These are phyloP conservation scores for Aspergillus awamori DNA, from an alignment of 2,329 filamentous ascomycete species.

Conservation along the genomic window DNA sequence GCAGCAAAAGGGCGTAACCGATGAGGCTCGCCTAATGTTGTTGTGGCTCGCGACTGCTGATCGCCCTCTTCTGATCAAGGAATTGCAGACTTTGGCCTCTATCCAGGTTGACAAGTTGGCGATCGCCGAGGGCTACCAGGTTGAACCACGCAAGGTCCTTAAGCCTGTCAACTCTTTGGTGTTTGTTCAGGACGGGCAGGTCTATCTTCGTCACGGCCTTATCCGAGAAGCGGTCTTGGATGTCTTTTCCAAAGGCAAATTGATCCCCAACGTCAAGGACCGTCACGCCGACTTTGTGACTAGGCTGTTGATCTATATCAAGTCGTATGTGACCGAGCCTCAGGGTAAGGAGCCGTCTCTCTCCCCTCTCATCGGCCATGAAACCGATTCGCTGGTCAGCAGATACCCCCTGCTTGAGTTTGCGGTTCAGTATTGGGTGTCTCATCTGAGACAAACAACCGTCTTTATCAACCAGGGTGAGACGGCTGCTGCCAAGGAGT, in stretches of 20 bases:
- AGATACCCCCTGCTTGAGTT: constrained; percentile 51
- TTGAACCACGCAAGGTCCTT: constrained; percentile 31
- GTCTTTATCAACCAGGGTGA: constrained; percentile 40
- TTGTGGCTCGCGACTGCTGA: constrained; percentile 43
- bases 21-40: constrained; percentile 38
- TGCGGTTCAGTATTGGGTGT: constrained; percentile 51
- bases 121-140: constrained; percentile 26
- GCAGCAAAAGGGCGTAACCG: constrained; percentile 27
- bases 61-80: constrained; percentile 39
- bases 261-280: constrained; percentile 36
- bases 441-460: constrained; percentile 9
- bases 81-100: constrained; percentile 35
- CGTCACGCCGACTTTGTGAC: constrained; percentile 37
- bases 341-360: constrained; percentile 34
- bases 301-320: constrained; percentile 41
- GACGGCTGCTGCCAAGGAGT: constrained; percentile 45
- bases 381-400: constrained; percentile 31
- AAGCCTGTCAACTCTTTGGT: constrained; percentile 38
- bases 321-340: constrained; percentile 30
- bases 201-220: constrained; percentile 41
- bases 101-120: constrained; percentile 36
- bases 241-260: constrained; percentile 34
- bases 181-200: constrained; percentile 37
- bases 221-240: constrained; percentile 38
- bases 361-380: constrained; percentile 29